Base-by-base conservation (phyloP, 2,329 filamentous ascomycete genomes). In the Monilinia polystroma region DNA sequence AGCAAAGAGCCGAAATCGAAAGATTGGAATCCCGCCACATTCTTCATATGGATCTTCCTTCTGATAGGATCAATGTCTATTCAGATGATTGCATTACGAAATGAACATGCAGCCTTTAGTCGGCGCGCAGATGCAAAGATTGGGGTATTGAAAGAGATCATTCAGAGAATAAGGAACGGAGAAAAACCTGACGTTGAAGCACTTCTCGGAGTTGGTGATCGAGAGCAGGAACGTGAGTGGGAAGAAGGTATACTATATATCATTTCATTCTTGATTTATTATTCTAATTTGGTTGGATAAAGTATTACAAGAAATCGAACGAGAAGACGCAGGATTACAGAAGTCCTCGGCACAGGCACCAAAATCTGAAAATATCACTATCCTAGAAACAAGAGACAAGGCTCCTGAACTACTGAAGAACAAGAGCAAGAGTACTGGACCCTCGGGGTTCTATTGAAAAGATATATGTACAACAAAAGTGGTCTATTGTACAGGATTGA, bases 61-160 rank as follows among this genome's bases (percentile, higher is more conserved):
- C 84, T 98, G 70, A 94, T 98, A 70, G 96, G 96, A 4, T 97
- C 92, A 69, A 96, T 97, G 83, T 91, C 94, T 18, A 97, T 99
- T 73, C 91, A 97, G 74, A 91, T 95, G 83, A 89, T 99, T 75
- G 84, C 88, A 47, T 77, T 98, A 73, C 90, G 89, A 73, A 91
- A 90, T 72, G 89, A 93, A 62, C 90, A 88, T 75, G 82, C 84
- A 43, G 86, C 88, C 12, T 93, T 90, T 73, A 86, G 83, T 75
- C 87, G 93, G 62, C 87, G 88, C 72, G 89, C 93, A 6, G 91
- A 97, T 72, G 87, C 91, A 8, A 90, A 91, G 75, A 90, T 99
- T 70, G 85, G 83, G 3, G 76, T 92, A 41, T 78, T 99, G 68
- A 85, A 86, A 51, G 94, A 97, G 74, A 87, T 92, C 0, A 83